Base-by-base conservation (phyloP, 768 basidiomycete species). In the Calocybe cyanea region DNA sequence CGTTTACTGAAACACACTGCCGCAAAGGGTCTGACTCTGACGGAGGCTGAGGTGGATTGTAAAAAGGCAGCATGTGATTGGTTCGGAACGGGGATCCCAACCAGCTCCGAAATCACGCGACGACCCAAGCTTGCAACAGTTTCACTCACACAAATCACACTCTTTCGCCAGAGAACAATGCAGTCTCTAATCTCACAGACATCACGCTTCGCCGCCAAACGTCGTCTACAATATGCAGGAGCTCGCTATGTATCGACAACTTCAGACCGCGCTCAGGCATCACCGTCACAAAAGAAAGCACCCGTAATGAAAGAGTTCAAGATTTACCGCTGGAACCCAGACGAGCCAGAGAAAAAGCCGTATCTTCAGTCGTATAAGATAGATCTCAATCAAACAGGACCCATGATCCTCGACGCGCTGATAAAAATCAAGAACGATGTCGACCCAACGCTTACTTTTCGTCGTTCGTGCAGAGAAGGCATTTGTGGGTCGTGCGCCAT, bases 351-450 rank as follows among this genome's bases (percentile, higher is more conserved):
- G 41, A 83, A 82, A 71, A 95, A 97, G 66, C 96, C 96, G 0
- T 77, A 74, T 28, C 76, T 99, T 28, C 92, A 97, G 72, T 81
- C 85, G 2, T 98, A 95, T 76, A 81, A 77, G 37, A 79, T 98
- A 58, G 93, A 97, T 70, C 76, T 98, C 43, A 89, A 90, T 70
- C 85, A 92, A 68, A 92, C 87, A 20, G 95, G 95, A 10, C 95
- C 95, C 47, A 98, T 98, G 95, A 66, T 93, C 43, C 83, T 94
- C 45, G 92, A 95, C 57, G 92, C 90, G 2, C 81, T 94, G 57
- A 96, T 97, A 71, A 97, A 98, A 72, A 97, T 99, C 64, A 99
- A 99, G 81, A 97, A 96, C 67, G 95, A 98, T 66, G 61, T 95
- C 21, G 96, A 98, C 71, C 89, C 95, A 2, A 98, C 95, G 1